Evolutionary conservation across 2,329 filamentous ascomycete species (phyloP).

Genomic region (Nigrograna mackinnonii): DNA sequence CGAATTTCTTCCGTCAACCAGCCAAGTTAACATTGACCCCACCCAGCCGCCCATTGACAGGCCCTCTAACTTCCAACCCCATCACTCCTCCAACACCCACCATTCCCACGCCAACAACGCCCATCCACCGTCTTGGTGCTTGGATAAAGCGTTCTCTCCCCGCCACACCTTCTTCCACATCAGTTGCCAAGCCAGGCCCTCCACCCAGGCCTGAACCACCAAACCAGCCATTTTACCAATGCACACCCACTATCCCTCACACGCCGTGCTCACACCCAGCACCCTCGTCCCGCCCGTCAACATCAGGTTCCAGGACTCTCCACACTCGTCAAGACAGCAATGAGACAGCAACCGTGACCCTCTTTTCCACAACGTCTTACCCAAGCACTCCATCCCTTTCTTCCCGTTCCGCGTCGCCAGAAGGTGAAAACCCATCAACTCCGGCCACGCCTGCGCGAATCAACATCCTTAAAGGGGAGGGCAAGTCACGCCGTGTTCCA

Average conservation of each 20-base stretch:
- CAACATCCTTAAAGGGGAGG: constrained; percentile 20
- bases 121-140: constrained; percentile 34
- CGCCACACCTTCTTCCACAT: constrained; percentile 21
- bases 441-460: constrained; percentile 4
- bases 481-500: constrained; percentile 30
- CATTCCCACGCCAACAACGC: constrained; percentile 32
- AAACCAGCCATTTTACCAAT: constrained; percentile 32
- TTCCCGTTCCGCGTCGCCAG: constrained; percentile 9
- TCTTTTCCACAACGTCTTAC: constrained; percentile 22
- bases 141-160: constrained; percentile 40
- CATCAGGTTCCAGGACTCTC: constrained; percentile 20
- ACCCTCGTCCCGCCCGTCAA: constrained; percentile 21
- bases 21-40: constrained; percentile 29
- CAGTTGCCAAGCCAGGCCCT: constrained; percentile 11
- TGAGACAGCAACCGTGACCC: constrained; percentile 33
- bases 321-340: constrained; percentile 27
- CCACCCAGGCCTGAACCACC: constrained; percentile 6
- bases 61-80: constrained; percentile 37
- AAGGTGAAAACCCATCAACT: neutral
- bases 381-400: constrained; percentile 22
- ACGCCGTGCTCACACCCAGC: constrained; percentile 2
- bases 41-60: constrained; percentile 20
- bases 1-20: constrained; percentile 12
- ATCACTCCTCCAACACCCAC: constrained; percentile 36
- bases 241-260: constrained; percentile 15